Percentiles rank a stretch among this genome's conserved stretches.
Evolutionary conservation across 1,284 basidiomycete species (phyloP).

Genomic region (Athelia psychrophila): DNA sequence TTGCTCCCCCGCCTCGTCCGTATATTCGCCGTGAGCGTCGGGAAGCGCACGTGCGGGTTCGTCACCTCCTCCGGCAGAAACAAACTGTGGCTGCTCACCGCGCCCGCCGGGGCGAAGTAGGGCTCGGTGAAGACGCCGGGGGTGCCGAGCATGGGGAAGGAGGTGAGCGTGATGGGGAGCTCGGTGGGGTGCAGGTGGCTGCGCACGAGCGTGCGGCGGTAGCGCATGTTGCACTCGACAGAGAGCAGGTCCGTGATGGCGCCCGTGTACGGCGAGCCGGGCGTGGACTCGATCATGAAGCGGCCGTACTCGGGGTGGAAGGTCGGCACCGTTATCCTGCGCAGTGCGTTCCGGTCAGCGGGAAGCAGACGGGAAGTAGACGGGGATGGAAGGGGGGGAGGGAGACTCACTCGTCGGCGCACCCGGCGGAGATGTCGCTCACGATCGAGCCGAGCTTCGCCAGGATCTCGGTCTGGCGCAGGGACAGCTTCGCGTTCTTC

Average conservation of each 20-base stretch:
- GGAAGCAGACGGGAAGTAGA: too few relatives aligned
- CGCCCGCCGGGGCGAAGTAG: neutral
- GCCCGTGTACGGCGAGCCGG: constrained; percentile 91
- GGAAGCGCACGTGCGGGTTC: neutral
- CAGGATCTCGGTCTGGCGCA: constrained; percentile 94
- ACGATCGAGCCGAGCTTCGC: constrained; percentile 75
- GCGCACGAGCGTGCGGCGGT: constrained; percentile 49
- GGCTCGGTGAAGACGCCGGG: constrained; percentile 2
- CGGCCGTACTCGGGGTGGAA: constrained; percentile 99
- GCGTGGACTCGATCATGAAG: constrained; percentile 99
- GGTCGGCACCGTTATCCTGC: constrained; percentile 77
- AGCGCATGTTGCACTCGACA: constrained; percentile 95
- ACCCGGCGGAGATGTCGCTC: constrained; percentile 61
- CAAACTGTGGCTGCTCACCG: neutral
- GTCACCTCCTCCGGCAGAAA: neutral
- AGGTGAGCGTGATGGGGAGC: neutral
- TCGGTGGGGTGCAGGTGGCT: neutral
- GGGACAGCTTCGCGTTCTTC: constrained; percentile 84
- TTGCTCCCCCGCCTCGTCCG: constrained; percentile 88
- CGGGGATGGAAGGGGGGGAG: too few relatives aligned
- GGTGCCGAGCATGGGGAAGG: neutral
- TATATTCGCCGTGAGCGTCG: constrained; percentile 93
- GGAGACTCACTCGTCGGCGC: constrained; percentile 51
- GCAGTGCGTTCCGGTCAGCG: constrained; percentile 7
- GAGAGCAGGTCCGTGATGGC: constrained; percentile 81